These are phyloP conservation scores for Astrothelium subdiscretum DNA, from an alignment of 495 filamentous ascomycete genomes.

Conservation along the genomic window DNA sequence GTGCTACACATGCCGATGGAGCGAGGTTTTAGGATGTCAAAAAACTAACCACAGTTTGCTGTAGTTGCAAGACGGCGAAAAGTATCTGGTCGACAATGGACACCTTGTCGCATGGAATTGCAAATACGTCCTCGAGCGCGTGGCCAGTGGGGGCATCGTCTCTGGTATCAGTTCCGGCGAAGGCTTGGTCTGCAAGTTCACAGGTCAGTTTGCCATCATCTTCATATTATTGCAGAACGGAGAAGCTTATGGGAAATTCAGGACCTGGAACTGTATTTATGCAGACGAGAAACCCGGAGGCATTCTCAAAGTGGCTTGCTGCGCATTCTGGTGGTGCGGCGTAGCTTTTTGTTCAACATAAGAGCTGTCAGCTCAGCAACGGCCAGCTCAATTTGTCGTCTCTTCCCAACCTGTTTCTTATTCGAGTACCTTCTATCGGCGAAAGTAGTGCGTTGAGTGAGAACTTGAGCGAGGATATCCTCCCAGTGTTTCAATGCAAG, in stretches of 20 bases:
- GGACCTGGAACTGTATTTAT: constrained; percentile 86
- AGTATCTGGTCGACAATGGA: constrained; percentile 89
- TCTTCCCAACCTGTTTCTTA: background rate
- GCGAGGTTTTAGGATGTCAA: constrained; percentile 54
- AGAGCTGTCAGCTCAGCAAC: too few relatives aligned
- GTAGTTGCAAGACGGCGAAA: constrained; percentile 63
- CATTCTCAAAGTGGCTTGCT: constrained; percentile 42
- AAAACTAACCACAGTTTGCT: constrained; percentile 3
- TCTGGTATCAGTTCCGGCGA: constrained; percentile 67
- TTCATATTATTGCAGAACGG: background rate
- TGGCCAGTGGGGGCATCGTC: constrained; percentile 79
- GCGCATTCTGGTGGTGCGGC: constrained; percentile 19
- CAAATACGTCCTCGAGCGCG: constrained; percentile 80
- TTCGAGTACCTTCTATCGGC: constrained; percentile 1
- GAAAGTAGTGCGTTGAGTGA: too few relatives aligned
- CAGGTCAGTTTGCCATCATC: constrained; percentile 32
- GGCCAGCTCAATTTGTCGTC: background rate
- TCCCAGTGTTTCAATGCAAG: too few relatives aligned
- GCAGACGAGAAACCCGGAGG: constrained; percentile 74
- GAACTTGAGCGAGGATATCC: too few relatives aligned
- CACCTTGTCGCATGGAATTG: constrained; percentile 97
- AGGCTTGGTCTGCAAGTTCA: constrained; percentile 88
- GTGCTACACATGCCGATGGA: constrained; percentile 33
- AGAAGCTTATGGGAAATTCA: constrained; percentile 7
- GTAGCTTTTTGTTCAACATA: background rate